These are phyloP conservation scores for Skeletonema marinoi DNA, from an alignment of 108 stramenopile species.

Conservation along the genomic window DNA sequence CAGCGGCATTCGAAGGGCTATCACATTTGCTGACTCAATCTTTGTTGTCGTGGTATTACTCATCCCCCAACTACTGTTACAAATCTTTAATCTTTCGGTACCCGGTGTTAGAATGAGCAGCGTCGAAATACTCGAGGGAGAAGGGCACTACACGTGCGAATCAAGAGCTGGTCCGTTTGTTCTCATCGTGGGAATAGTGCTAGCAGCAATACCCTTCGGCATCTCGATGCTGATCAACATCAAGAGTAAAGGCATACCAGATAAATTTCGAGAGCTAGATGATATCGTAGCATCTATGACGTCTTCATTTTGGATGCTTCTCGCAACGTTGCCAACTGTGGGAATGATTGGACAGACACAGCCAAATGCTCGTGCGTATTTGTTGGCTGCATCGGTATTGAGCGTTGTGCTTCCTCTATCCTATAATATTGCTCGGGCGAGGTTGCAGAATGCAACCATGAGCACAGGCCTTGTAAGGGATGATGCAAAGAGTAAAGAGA, in stretches of 20 bases:
- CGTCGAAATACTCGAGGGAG: background rate
- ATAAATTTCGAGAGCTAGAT: background rate
- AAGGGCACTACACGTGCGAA: background rate
- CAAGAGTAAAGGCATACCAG: background rate
- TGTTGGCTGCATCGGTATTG: background rate
- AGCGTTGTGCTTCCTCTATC: background rate
- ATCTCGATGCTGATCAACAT: background rate
- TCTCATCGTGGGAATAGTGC: background rate
- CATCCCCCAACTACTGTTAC: background rate
- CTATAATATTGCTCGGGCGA: too few relatives aligned
- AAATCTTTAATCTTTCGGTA: background rate
- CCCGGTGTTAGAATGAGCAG: slow-evolving; percentile 2
- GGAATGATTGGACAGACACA: background rate
- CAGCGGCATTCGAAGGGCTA: background rate
- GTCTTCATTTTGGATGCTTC: background rate
- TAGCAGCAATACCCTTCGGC: background rate
- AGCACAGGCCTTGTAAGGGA: background rate
- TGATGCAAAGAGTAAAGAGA: background rate
- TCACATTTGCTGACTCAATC: slow-evolving; percentile 1
- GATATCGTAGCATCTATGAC: background rate
- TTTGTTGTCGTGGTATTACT: background rate
- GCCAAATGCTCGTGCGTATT: background rate
- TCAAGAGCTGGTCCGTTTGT: background rate
- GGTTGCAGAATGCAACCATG: background rate
- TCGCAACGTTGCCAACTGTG: background rate